Percentiles rank a stretch among this genome's conserved stretches.
Evolutionary conservation across 2,329 filamentous ascomycete genomes (phyloP).

Genomic region (Pseudogymnoascus sp.): DNA sequence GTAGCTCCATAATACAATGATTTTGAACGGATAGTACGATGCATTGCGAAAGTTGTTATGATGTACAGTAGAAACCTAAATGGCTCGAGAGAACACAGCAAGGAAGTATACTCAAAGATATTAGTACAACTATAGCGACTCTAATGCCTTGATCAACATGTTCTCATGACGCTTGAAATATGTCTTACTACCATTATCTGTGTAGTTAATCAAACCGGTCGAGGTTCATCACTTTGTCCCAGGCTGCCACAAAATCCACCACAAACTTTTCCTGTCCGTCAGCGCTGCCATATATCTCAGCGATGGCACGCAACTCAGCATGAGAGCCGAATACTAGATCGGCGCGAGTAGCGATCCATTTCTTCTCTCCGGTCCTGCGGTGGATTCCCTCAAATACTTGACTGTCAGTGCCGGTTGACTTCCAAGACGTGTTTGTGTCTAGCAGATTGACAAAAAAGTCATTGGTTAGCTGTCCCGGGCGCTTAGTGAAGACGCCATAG

Average conservation of each 20-base stretch:
- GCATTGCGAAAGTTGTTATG: no score
- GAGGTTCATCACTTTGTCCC: slow-evolving; percentile 67
- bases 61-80: no score
- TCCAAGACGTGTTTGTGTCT: slow-evolving; percentile 58
- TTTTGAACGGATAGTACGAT: no score
- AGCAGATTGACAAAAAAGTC: slow-evolving; percentile 79
- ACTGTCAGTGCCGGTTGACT: slow-evolving; percentile 37
- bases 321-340: slow-evolving; percentile 69
- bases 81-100: no score
- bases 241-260: slow-evolving; percentile 61
- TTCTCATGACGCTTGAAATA: no score
- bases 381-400: slow-evolving; percentile 57
- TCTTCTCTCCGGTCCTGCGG: slow-evolving; percentile 55
- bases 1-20: no score
- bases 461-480: slow-evolving; percentile 61
- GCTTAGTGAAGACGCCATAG: slow-evolving; percentile 59
- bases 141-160: no score
- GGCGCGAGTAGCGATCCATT: slow-evolving; percentile 60
- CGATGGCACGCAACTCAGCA: slow-evolving; percentile 60
- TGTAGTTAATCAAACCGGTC: slow-evolving; percentile 65
- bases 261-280: slow-evolving; percentile 57
- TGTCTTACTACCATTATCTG: no score
- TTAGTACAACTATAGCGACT: no score
- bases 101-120: no score
- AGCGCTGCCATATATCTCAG: slow-evolving; percentile 58